Evolutionary conservation across 2,329 filamentous ascomycete genomes (phyloP), one percentile per base, ranked within the genome.

Genomic region (Clonostachys sp.): DNA sequence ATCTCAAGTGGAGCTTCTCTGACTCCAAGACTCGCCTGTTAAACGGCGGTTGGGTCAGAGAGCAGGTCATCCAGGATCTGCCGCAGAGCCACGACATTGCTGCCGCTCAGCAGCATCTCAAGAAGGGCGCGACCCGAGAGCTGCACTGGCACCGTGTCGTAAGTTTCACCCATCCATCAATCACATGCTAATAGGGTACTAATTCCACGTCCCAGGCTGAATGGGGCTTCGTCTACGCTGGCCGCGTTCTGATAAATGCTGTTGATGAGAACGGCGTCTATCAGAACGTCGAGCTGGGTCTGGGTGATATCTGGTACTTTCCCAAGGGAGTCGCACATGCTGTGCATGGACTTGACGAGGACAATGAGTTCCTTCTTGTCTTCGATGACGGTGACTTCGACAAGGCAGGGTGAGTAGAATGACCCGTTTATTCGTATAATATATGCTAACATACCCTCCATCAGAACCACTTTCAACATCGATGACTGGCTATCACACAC

Each of bases 401-500:
- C 57, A 76, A 75, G 45, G 66, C 75, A 33, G 81, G 80, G 74
- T 81, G 59, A 50, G 70, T 55, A 12, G 18, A 14, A 34, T 12
- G n/a, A 2, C 34, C 34, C 13, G 20, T 16, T 20, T 13, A 20
- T 6, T 6, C 1, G 9, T 34, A 36, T 48, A 18, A 45, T 6
- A n/a, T 18, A 18, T 16, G 16, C 38, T 20, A 44, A 39, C 7
- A 53, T 20, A 14, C 6, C 4, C n/a, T 30, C 24, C 9, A 30
- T 8, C 20, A 79, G 80, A n/a, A 85, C 81, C 0, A 87, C 84
- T 1, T 88, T 87, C 71, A 85, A 82, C 66, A 72, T 87, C 20
- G 83, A 84, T 52, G 84, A 88, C 65, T 87, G 84, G 84, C 72
- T 88, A 35, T 67, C 76, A 0, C 83, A 86, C 57, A 87, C 83